Base-by-base conservation (phyloP, 306 rosid genomes). In the Malus orientalis region DNA sequence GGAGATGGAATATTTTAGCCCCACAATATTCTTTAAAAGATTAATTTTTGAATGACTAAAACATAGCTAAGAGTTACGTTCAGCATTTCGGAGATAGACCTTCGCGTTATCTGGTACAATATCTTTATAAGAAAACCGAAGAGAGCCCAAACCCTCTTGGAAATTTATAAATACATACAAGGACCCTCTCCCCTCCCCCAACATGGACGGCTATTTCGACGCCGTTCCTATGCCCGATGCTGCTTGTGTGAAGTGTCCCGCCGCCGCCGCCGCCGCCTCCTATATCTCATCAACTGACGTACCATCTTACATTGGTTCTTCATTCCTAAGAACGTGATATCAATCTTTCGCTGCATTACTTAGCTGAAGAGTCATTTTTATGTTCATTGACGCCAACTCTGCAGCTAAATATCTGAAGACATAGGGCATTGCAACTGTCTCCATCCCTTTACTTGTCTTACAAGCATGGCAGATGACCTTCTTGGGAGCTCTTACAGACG, bases 361-460 rank as follows among this genome's bases (percentile, higher is more conserved):
- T 70, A 90, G 61, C 83, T 89, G 84, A 36, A 95, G 96, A 74
- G 91, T 90, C 92, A 92, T 57, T 79, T 89, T 92, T 33, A 95
- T 92, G 88, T 89, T 95, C 99, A 95, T 95, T 14, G 99, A 88
- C 30, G 98, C 99, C 51, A 92, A 82, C 89, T 95, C 99, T 25
- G 99, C 92, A 33, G 97, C 97, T 79, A 92, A 82, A 78, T 90
- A 95, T 86, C 93, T 85, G 63, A 95, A 95, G 42, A 95, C 92
- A 61, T 81, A 95, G 8, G 99, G 99, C 97, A 95, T 92, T 18
- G 99, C 97, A 4, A 95, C 97, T 4, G 91, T 89, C 82, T 88
- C 99, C 97, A 92, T 92, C 74, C 99, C 99, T 81, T 80, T 89
- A 81, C 97, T 78, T 1, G 97, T 77, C 71, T 85, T 86, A 78